Base-by-base conservation (phyloP, 1,139 yeast species). In the Zygoascus sp. region DNA sequence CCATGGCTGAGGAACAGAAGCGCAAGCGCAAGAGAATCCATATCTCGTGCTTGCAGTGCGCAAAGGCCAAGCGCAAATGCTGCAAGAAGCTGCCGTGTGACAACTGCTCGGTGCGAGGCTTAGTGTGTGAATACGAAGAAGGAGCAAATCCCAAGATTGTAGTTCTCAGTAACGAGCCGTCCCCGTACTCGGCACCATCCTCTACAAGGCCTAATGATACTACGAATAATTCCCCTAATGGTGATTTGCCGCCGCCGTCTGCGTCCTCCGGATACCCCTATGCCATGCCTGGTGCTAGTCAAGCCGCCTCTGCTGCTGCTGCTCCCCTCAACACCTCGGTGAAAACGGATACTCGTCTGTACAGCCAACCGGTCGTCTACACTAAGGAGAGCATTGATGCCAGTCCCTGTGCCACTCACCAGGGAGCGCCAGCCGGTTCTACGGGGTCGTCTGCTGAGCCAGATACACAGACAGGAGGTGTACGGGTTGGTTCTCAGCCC, bases 11-110 rank as follows among this genome's bases (percentile, higher is more conserved):
- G 16, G 39, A 35, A 2, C 6, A 20, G 17, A 44, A 44, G 30
- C 36, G 42, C 10, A 47, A 45, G 36, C 42, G 57, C 16, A 48
- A 46, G 27, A 36, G 58, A 19, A 25, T 51, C 16, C 56, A 53
- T 34, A 32, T 46, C 15, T 52, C 57, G n/a, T 54, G 58, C 25
- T 36, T 53, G 40, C 47, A 53, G n/a, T 54, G 58, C 39, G 53
- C 53, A 1, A 45, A 43, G 37, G 50, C 55, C 1, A 54, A 54
- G 38, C 48, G 58, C 15, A 54, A 52, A 43, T 54, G 58, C 42
- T 50, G 53, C 34, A 44, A 50, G 34, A 46, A 50, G 23, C 34
- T 34, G 5, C 58, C 58, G 3, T 54, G 58, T 40, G 50, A 46
- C 10, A 51, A 53, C 48, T 54, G 58, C 27, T 30, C 44, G 23